These are phyloP conservation scores for Xylaria digitata DNA, from an alignment of 2,329 filamentous ascomycete species.

Conservation along the genomic window DNA sequence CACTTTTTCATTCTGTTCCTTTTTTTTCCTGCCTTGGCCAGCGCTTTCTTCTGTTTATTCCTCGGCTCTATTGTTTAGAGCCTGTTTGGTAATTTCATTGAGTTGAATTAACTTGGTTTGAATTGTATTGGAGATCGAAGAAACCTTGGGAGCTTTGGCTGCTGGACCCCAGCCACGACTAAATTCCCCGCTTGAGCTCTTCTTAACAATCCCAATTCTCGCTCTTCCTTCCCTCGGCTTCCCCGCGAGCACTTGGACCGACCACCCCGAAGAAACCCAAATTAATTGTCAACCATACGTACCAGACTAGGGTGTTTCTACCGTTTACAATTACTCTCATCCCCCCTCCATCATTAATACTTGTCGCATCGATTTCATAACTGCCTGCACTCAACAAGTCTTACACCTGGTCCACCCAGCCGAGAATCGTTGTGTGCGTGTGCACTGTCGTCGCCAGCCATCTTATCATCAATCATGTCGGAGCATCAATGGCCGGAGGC, in stretches of 20 bases:
- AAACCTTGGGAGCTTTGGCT: conserved; percentile 34
- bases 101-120: too few species aligned
- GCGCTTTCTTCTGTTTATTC: background rate
- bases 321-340: background rate
- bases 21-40: background rate
- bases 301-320: background rate
- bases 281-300: conserved; percentile 19
- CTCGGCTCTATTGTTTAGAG: background rate
- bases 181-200: conserved; percentile 27
- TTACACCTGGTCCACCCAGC: background rate
- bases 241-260: conserved; percentile 25
- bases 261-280: background rate
- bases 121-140: conserved; percentile 30
- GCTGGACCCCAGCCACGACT: conserved; percentile 40
- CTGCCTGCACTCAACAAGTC: background rate
- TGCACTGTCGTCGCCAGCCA: background rate
- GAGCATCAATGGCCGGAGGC: conserved; percentile 34
- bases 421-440: background rate
- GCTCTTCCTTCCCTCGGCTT: conserved; percentile 26
- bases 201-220: conserved; percentile 21
- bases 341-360: conserved; percentile 13
- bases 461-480: conserved; percentile 26
- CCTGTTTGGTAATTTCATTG: conserved; percentile 10
- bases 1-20: too few species aligned
- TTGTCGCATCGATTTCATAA: background rate